Percentiles rank a stretch among this genome's conserved stretches.
Conservation (phyloP, 306 rosid genomes). For the Parietaria judaica region DNA sequence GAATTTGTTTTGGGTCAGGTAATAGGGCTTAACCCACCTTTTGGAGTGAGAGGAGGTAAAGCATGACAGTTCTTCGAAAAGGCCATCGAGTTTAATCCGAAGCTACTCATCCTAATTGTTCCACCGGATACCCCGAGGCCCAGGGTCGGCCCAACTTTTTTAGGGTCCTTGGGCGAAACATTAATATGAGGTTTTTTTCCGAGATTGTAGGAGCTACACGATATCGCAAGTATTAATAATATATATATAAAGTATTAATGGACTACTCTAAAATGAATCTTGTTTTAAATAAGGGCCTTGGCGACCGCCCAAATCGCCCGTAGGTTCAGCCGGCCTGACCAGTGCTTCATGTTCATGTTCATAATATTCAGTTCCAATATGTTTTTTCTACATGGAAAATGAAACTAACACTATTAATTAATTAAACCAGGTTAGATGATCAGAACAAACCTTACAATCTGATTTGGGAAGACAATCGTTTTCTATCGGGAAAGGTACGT, state of each 20-base stretch:
- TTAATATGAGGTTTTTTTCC: too few species aligned
- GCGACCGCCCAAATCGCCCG: too few species aligned
- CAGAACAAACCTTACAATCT: constrained; percentile 55
- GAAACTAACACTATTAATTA: neutral
- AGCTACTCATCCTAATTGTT: constrained; percentile 72
- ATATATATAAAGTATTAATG: too few species aligned
- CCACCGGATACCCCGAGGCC: constrained; percentile 75
- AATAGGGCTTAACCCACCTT: constrained; percentile 96
- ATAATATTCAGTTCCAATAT: too few species aligned
- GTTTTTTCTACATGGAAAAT: neutral
- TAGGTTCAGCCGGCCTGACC: too few species aligned
- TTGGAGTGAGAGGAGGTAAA: constrained; percentile 55
- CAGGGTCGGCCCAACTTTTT: too few species aligned
- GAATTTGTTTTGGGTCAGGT: constrained; percentile 39
- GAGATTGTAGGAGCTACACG: too few species aligned
- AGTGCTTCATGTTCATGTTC: neutral
- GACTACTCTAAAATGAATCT: too few species aligned
- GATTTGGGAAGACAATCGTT: constrained; percentile 66
- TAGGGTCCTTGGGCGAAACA: too few species aligned
- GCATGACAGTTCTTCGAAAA: constrained; percentile 71
- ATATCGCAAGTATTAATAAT: too few species aligned
- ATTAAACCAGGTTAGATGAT: constrained; percentile 42
- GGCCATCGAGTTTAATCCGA: constrained; percentile 79
- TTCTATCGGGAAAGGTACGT: constrained; percentile 68
- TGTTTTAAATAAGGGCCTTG: too few species aligned